These are phyloP conservation scores for Eucalyptus shirleyi DNA, from an alignment of 345 rosid genomes.

Conservation along the genomic window DNA sequence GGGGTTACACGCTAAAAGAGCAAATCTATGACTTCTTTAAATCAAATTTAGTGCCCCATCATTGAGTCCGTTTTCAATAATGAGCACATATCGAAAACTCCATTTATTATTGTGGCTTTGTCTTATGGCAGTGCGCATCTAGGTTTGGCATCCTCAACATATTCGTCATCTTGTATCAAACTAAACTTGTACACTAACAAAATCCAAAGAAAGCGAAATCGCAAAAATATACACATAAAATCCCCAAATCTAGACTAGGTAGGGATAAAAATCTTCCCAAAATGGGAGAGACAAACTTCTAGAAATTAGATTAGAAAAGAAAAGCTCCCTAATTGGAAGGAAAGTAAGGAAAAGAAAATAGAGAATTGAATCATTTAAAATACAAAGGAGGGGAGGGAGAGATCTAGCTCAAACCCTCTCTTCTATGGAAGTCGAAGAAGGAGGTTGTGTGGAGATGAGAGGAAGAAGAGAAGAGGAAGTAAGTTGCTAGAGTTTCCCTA, in stretches of 20 bases:
- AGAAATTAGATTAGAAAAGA: no score
- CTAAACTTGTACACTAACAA: neutral
- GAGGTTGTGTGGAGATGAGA: neutral
- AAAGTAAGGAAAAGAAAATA: no score
- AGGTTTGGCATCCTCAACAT: neutral
- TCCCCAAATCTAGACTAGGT: neutral
- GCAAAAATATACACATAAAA: no score
- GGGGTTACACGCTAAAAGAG: no score
- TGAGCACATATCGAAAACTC: neutral
- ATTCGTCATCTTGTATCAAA: neutral
- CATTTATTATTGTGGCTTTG: neutral
- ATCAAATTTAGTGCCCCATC: no score
- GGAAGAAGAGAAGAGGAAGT: neutral
- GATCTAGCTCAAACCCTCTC: neutral
- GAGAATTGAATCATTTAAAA: fast-evolving
- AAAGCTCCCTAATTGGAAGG: neutral
- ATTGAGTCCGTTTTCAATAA: fast-evolving
- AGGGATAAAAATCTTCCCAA: neutral
- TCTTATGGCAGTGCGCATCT: fast-evolving
- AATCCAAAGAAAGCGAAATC: neutral
- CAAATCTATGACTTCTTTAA: no score
- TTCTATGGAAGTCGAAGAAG: no score
- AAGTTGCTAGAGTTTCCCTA: neutral
- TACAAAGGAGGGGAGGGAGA: neutral
- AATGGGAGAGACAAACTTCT: neutral